phyloP scores from a whole-genome alignment of 169 alveolate species.

The Miamiensis avidus region DNA sequence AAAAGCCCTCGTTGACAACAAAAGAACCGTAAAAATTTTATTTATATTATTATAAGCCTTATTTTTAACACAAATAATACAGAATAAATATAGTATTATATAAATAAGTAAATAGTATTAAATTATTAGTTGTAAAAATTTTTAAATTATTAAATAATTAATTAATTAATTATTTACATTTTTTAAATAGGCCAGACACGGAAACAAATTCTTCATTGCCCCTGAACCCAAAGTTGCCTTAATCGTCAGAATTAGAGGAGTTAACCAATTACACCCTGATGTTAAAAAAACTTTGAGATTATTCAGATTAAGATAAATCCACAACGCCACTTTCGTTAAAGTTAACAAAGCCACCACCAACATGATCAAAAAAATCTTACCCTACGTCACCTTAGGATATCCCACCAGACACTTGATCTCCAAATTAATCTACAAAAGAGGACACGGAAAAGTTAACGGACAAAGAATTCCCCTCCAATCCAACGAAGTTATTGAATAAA shows the following conservation, averaged over 20 bases:
- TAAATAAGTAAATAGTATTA: neutral
- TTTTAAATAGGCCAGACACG: slow-evolving; percentile 66
- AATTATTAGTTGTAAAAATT: neutral
- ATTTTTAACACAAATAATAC: neutral
- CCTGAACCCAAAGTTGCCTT: slow-evolving; percentile 96
- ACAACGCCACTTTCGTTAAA: slow-evolving; percentile 97
- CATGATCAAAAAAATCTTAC: slow-evolving; percentile 96
- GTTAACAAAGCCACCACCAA: slow-evolving; percentile 97
- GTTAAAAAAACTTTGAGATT: slow-evolving; percentile 94
- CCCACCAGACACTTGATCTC: slow-evolving; percentile 95
- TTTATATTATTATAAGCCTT: neutral
- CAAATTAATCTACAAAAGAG: slow-evolving; percentile 97
- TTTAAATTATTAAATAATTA: neutral
- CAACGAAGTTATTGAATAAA: slow-evolving; percentile 87
- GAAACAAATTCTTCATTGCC: slow-evolving; percentile 82
- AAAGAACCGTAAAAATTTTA: slow-evolving; percentile 46
- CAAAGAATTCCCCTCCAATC: slow-evolving; percentile 91
- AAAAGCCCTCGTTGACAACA: slow-evolving; percentile 56
- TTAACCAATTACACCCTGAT: slow-evolving; percentile 97
- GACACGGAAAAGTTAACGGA: slow-evolving; percentile 91
- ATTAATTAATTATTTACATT: neutral
- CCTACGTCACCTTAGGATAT: slow-evolving; percentile 98
- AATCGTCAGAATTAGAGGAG: slow-evolving; percentile 93
- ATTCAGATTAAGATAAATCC: slow-evolving; percentile 97
- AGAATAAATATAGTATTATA: too few species aligned